Percentiles rank a stretch among this genome's conserved stretches.
phyloP scores from a whole-genome alignment of 225 moss, liverwort and hornwort species.

The Sphagnum tenellum region DNA sequence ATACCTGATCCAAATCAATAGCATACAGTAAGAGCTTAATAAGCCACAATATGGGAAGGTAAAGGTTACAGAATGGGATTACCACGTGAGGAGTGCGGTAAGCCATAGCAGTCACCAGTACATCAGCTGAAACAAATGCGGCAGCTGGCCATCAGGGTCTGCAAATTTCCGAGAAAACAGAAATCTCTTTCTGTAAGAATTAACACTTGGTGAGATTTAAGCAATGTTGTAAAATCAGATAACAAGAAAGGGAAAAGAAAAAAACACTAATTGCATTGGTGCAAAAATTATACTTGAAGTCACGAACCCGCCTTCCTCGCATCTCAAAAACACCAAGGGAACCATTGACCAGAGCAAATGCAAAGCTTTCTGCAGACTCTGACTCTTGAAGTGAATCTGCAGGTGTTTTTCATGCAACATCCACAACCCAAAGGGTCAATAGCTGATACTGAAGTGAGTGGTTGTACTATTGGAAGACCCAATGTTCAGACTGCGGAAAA shows the following conservation, averaged over 20 bases:
- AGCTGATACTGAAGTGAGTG: no score
- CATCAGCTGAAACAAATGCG: slow-evolving; percentile 92
- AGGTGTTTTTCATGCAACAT: no score
- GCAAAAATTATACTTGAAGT: slow-evolving; percentile 63
- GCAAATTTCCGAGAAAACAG: slow-evolving; percentile 19
- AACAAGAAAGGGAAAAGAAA: not conserved
- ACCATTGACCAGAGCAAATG: slow-evolving; percentile 95
- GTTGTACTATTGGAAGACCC: no score
- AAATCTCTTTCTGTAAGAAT: no score
- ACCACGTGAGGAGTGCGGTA: slow-evolving; percentile 99
- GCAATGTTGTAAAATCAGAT: no score
- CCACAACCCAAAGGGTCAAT: no score
- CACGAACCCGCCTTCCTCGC: slow-evolving; percentile 80
- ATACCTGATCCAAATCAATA: no score
- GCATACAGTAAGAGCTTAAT: no score
- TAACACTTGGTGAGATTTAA: no score
- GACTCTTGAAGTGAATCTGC: slow-evolving; percentile 34
- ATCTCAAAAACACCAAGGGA: slow-evolving; percentile 97
- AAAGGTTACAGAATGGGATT: slow-evolving; percentile 1
- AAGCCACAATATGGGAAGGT: no score
- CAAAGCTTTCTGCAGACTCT: slow-evolving; percentile 91
- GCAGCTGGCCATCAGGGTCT: slow-evolving; percentile 96
- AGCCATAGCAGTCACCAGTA: slow-evolving; percentile 97
- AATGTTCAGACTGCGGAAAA: no score
- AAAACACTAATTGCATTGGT: not conserved